Conservation (phyloP, 352 stramenopile species). For the Phytopythium chamaehyphon region DNA sequence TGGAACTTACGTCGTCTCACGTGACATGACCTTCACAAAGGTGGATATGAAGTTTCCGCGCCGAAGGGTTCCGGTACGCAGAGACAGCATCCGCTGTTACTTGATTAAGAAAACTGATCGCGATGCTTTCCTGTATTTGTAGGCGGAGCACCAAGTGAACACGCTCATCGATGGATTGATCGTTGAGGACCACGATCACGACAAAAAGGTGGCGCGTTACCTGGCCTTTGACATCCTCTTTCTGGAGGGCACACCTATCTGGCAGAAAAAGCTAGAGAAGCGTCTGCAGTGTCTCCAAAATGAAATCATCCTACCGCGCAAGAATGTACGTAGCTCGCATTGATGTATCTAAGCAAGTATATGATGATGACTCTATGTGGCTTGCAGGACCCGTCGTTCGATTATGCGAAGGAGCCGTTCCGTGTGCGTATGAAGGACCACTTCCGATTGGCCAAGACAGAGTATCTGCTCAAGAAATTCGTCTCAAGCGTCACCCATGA, state of each 20-base stretch:
- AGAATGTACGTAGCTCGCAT: slow-evolving; percentile 48
- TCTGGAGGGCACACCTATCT: slow-evolving; percentile 71
- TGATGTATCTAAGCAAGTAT: neutral
- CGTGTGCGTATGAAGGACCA: slow-evolving; percentile 89
- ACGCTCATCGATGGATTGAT: slow-evolving; percentile 85
- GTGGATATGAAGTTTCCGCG: slow-evolving; percentile 88
- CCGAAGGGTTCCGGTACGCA: slow-evolving; percentile 51
- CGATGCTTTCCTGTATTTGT: too few relatives aligned
- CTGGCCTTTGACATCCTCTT: slow-evolving; percentile 84
- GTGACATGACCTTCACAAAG: slow-evolving; percentile 82
- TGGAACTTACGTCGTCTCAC: slow-evolving; percentile 76
- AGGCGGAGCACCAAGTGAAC: slow-evolving; percentile 71
- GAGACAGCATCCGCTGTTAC: neutral
- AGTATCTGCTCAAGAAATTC: slow-evolving; percentile 85
- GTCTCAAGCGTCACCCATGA: slow-evolving; percentile 84
- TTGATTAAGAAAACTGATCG: too few relatives aligned
- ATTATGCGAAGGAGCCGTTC: slow-evolving; percentile 80
- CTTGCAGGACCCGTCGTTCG: slow-evolving; percentile 66
- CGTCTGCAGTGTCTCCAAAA: slow-evolving; percentile 86
- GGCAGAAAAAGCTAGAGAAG: slow-evolving; percentile 87
- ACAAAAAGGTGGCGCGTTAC: slow-evolving; percentile 69
- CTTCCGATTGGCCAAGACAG: slow-evolving; percentile 82
- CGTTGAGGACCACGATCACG: slow-evolving; percentile 81
- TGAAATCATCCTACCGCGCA: slow-evolving; percentile 83
- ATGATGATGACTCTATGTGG: neutral